A percentile compares a stretch with the other conserved stretches of the same genome.
phyloP scores from a whole-genome alignment of 257 asterid genomes.

The Anisodus tanguticus region DNA sequence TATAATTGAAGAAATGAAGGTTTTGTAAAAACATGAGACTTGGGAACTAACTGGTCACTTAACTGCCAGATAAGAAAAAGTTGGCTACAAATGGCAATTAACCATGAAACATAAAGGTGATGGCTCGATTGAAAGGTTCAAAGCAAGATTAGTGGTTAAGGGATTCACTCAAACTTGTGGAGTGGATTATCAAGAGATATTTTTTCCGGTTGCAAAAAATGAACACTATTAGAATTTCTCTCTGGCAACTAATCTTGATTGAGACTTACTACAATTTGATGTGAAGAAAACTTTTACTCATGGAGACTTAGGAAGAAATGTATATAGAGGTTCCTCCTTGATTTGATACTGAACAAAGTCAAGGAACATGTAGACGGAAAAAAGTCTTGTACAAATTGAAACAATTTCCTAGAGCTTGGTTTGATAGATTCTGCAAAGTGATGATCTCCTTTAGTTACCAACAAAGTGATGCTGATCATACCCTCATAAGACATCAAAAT shows the following conservation, averaged over 20 bases:
- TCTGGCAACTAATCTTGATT: background rate
- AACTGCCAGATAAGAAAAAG: background rate
- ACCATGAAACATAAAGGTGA: background rate
- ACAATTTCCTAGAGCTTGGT: background rate
- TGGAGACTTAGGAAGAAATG: background rate
- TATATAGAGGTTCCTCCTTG: background rate
- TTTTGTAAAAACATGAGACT: background rate
- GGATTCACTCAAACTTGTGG: background rate
- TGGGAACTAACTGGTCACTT: background rate
- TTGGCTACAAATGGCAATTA: background rate
- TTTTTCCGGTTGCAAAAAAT: background rate
- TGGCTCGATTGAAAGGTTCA: background rate
- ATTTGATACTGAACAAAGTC: background rate
- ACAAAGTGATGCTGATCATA: background rate
- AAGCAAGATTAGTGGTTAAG: background rate
- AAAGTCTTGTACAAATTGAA: background rate
- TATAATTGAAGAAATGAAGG: background rate
- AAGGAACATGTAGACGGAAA: background rate
- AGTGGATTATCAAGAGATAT: background rate
- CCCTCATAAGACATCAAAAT: background rate
- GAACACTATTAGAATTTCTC: background rate
- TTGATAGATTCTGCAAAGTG: background rate
- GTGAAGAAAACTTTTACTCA: background rate
- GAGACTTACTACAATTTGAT: background rate
- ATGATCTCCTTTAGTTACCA: background rate